phyloP scores from a whole-genome alignment of 352 stramenopile species.

The Globisporangium orthogonon region DNA sequence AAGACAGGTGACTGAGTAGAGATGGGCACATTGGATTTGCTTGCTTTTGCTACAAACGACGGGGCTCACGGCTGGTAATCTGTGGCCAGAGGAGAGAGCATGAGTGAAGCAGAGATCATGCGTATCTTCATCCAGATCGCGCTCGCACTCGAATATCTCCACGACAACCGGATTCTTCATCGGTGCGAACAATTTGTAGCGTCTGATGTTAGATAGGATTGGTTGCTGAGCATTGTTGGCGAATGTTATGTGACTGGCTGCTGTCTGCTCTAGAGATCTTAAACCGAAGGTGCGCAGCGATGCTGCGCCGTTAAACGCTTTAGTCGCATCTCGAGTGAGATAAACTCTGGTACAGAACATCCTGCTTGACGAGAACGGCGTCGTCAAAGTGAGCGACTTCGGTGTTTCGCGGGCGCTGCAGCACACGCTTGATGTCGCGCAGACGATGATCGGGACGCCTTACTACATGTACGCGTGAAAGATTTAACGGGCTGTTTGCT shows the following conservation, averaged over 20 bases:
- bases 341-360: constrained; percentile 29
- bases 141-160: constrained; percentile 53
- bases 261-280: constrained; percentile 31
- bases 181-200: constrained; percentile 18
- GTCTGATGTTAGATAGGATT: neutral
- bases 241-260: neutral
- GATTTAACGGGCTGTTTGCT: too few relatives aligned
- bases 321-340: neutral
- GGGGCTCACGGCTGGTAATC: neutral
- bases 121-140: constrained; percentile 65
- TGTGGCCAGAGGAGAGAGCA: constrained; percentile 1
- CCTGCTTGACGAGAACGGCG: constrained; percentile 36
- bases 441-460: constrained; percentile 66
- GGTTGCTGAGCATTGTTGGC: too few relatives aligned
- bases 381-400: constrained; percentile 77
- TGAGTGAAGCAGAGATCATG: constrained; percentile 47
- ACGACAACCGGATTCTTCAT: constrained; percentile 54
- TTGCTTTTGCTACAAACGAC: constrained; percentile 1
- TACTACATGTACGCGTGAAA: constrained; percentile 51
- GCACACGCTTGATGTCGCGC: constrained; percentile 32
- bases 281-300: constrained; percentile 34
- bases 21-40: neutral
- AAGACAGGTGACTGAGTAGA: neutral
- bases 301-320: neutral
- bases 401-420: constrained; percentile 41